phyloP scores from a whole-genome alignment of 2,329 filamentous ascomycete genomes.

The Microdochium paspali region DNA sequence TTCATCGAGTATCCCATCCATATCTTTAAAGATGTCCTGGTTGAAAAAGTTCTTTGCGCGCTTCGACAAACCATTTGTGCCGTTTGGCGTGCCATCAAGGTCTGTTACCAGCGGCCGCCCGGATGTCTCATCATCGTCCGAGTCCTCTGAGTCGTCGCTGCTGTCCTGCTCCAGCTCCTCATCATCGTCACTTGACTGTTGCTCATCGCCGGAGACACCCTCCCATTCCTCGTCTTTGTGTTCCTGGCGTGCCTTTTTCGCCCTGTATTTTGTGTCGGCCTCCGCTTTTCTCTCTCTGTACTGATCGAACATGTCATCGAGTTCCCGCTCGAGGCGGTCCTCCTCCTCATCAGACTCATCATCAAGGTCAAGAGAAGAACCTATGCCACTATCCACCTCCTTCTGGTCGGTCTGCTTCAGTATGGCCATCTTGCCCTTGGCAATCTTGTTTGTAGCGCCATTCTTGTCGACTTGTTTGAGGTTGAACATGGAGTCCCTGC shows the following conservation, averaged over 20 bases:
- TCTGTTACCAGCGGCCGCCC: slow-evolving; percentile 48
- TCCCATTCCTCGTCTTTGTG: slow-evolving; percentile 86
- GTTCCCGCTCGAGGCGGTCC: slow-evolving; percentile 72
- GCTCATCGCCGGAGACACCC: slow-evolving; percentile 64
- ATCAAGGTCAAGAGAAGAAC: slow-evolving; percentile 44
- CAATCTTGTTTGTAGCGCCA: slow-evolving; percentile 57
- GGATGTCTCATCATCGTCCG: slow-evolving; percentile 28
- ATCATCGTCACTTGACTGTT: slow-evolving; percentile 47
- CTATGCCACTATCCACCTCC: slow-evolving; percentile 42
- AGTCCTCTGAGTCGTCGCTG: slow-evolving; percentile 52
- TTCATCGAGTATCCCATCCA: slow-evolving; percentile 57
- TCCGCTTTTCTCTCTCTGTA: slow-evolving; percentile 75
- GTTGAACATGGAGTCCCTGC: slow-evolving; percentile 77
- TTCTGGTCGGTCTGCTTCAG: slow-evolving; percentile 45
- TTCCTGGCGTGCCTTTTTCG: slow-evolving; percentile 78
- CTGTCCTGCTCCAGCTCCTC: slow-evolving; percentile 51
- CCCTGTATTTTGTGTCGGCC: slow-evolving; percentile 76
- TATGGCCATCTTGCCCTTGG: slow-evolving; percentile 70
- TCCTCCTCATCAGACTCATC: slow-evolving; percentile 68
- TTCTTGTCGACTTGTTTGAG: slow-evolving; percentile 75
- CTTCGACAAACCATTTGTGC: slow-evolving; percentile 61
- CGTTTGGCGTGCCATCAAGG: slow-evolving; percentile 42
- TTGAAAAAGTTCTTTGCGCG: slow-evolving; percentile 84
- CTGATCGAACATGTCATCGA: slow-evolving; percentile 79
- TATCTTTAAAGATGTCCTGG: slow-evolving; percentile 86